Base-by-base conservation (phyloP, 768 basidiomycete species). In the Psilocybe azurescens region DNA sequence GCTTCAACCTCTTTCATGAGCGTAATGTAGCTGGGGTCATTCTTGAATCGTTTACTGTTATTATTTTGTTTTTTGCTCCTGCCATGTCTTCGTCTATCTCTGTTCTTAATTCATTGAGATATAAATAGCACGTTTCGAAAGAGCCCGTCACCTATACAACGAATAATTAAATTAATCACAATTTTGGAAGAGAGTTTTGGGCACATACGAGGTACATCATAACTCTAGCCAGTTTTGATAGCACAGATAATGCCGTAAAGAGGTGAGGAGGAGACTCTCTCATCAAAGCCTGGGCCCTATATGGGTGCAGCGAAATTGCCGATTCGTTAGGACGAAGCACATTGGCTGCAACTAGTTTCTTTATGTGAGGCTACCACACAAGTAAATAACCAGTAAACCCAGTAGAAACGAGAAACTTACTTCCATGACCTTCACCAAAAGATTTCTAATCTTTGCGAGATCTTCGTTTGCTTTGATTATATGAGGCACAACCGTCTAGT, bases 161-260 rank as follows among this genome's bases (percentile, higher is more conserved):
- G 29, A 5, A 14, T 20, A 24, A 38, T 7, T 30, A 33, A 32
- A 24, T 24, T 24, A 24, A 24, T 24, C 24, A 24, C 24, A 24
- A 24, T 24, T 24, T 24, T 33, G 5, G n/a, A 49, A 61, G 9
- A 6, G 58, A 59, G 56, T 14, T 14, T 53, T 30, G 28, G 24
- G 36, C 48, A 71, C 89, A 60, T 70, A 97, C 94, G 65, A 99
- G 79, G 72, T 98, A 94, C 0, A 88, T 84, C 92, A 97, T 93
- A 1, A 89, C 93, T 53, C 93, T 81, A 7, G 94, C 93, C 70
- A 97, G 60, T 29, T 69, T 68, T 18, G 71, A 63, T n/a, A 95
- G 69, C 67, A 80, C 83, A 44, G 80, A 76, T 33, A 94, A 77
- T 6, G 82, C 63, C 0, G 73, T 73, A 65, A 77, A 82, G 8